Conservation (phyloP, 768 basidiomycete genomes). For the Peribolospora baueri region DNA sequence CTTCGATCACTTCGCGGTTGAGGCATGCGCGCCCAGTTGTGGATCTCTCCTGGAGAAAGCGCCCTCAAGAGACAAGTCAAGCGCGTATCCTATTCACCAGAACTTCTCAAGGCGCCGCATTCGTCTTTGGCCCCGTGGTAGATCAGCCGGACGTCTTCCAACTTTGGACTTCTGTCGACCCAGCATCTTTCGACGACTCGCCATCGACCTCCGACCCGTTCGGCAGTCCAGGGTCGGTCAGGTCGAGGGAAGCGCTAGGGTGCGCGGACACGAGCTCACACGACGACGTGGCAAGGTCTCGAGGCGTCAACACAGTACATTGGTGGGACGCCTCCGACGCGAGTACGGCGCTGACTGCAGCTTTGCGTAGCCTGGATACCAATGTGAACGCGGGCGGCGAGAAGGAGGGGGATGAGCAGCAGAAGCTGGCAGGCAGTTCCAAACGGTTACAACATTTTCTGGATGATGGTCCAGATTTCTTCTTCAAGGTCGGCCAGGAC, state of each 20-base stretch:
- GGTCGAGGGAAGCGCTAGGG: not conserved
- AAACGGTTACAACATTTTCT: conserved; percentile 2
- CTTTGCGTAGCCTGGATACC: too few species aligned
- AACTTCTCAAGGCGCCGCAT: conserved; percentile 6
- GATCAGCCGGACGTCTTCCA: conserved; percentile 14
- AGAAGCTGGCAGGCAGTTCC: conserved; percentile 5
- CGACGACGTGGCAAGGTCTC: not conserved
- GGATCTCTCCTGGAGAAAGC: not conserved
- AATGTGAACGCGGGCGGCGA: not conserved
- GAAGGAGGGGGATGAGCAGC: not conserved
- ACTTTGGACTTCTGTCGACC: conserved; percentile 6
- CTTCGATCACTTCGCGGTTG: conserved; percentile 1
- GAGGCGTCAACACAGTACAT: too few species aligned
- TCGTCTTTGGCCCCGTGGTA: conserved; percentile 12
- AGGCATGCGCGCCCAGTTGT: not conserved
- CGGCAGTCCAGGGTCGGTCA: not conserved
- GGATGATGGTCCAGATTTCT: not conserved
- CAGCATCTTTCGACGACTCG: not conserved
- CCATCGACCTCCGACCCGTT: not conserved
- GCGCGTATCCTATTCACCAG: conserved; percentile 9
- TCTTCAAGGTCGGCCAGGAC: not conserved
- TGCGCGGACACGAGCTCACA: not conserved
- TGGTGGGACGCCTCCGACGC: too few species aligned
- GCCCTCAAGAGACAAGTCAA: not conserved
- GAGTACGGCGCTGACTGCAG: too few species aligned